Evolutionary conservation across 2,329 filamentous ascomycete genomes (phyloP).

Genomic region (Blumeria hordei): DNA sequence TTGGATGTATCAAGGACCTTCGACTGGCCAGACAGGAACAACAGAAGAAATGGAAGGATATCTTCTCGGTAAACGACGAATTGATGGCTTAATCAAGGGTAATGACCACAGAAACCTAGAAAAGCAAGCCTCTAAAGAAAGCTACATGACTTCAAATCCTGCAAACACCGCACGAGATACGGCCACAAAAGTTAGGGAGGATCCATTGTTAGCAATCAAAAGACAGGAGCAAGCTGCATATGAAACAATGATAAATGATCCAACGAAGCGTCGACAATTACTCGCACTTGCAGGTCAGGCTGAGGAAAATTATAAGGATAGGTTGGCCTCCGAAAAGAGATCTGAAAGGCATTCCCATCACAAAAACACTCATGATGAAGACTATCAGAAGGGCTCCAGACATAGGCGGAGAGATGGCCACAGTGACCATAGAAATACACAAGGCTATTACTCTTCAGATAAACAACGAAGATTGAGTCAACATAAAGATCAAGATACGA

Average conservation of each 20-base stretch:
- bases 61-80: constrained; percentile 71
- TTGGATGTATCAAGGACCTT: constrained; percentile 93
- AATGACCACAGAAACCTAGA: constrained; percentile 60
- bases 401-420: constrained; percentile 19
- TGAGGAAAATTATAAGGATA: constrained; percentile 20
- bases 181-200: constrained; percentile 65
- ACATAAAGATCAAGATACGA: constrained; percentile 6
- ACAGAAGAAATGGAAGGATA: constrained; percentile 86
- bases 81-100: constrained; percentile 68
- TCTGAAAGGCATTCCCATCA: constrained; percentile 19
- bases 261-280: constrained; percentile 40
- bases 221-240: constrained; percentile 68
- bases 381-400: constrained; percentile 20
- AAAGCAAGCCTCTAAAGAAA: constrained; percentile 41
- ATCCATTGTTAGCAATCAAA: constrained; percentile 83
- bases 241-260: constrained; percentile 58
- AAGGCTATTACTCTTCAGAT: constrained; percentile 18
- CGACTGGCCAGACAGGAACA: constrained; percentile 47
- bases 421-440: constrained; percentile 16
- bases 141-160: constrained; percentile 36
- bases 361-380: constrained; percentile 16
- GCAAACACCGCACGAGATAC: constrained; percentile 59
- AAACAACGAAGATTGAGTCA: constrained; percentile 7
- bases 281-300: constrained; percentile 36
- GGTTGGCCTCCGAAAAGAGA: constrained; percentile 15